Evolutionary conservation across 2,329 filamentous ascomycete genomes (phyloP).

Genomic region (Colletotrichum spinosum): DNA sequence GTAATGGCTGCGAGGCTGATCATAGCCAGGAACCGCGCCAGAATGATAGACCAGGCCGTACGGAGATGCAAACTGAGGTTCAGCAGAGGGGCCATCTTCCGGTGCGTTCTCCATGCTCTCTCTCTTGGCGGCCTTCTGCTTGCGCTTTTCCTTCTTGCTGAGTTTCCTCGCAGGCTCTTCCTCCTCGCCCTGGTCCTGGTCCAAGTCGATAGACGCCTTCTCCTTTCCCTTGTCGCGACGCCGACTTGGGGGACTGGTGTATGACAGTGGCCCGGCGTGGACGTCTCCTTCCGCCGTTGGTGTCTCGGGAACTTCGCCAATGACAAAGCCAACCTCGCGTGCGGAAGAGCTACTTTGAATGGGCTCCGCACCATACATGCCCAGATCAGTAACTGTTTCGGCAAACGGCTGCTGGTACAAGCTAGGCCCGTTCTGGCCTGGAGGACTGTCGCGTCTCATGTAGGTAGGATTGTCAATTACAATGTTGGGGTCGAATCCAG

Average conservation of each 20-base stretch:
- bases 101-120: constrained; percentile 44
- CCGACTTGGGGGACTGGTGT: constrained; percentile 43
- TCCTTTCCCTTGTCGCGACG: constrained; percentile 39
- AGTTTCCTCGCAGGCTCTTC: constrained; percentile 45
- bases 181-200: constrained; percentile 34
- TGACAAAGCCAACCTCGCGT: constrained; percentile 56
- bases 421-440: constrained; percentile 64
- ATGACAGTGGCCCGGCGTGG: constrained; percentile 38
- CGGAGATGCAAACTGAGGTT: neutral
- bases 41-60: neutral
- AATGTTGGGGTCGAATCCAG: constrained; percentile 77
- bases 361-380: constrained; percentile 48
- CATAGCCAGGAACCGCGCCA: neutral
- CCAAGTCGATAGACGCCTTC: constrained; percentile 38
- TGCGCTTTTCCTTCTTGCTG: constrained; percentile 62
- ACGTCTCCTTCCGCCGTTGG: constrained; percentile 40
- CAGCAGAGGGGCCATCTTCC: neutral
- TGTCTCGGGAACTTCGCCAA: constrained; percentile 59
- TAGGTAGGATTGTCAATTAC: constrained; percentile 75
- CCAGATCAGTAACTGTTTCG: constrained; percentile 59
- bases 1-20: constrained; percentile 11
- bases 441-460: constrained; percentile 72
- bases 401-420: constrained; percentile 62
- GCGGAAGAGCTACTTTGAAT: constrained; percentile 39
- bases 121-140: constrained; percentile 55